phyloP scores from a whole-genome alignment of 2,329 filamentous ascomycete genomes.

The Balansia obtecta region DNA sequence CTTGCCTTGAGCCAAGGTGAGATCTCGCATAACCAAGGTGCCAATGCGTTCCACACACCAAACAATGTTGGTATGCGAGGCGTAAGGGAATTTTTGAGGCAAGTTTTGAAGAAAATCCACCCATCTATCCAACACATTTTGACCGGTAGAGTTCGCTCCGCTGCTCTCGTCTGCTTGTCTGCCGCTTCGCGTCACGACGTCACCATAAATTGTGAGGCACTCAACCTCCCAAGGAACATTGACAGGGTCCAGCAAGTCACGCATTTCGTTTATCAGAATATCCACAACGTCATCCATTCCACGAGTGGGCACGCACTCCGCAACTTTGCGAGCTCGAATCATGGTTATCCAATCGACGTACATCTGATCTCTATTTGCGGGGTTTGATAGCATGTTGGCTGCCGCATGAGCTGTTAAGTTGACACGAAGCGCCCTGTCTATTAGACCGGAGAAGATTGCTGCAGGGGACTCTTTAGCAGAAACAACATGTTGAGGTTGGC shows the following conservation, averaged over 20 bases:
- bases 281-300: slow-evolving; percentile 56
- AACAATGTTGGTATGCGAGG: slow-evolving; percentile 59
- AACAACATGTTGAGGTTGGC: slow-evolving; percentile 74
- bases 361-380: slow-evolving; percentile 88
- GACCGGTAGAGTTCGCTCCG: slow-evolving; percentile 25
- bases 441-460: slow-evolving; percentile 71
- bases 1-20: slow-evolving; percentile 65
- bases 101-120: slow-evolving; percentile 59
- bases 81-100: slow-evolving; percentile 60
- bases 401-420: slow-evolving; percentile 91
- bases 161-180: slow-evolving; percentile 20
- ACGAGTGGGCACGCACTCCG: slow-evolving; percentile 48
- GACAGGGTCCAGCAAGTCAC: slow-evolving; percentile 56
- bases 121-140: slow-evolving; percentile 69
- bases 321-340: slow-evolving; percentile 49
- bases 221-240: slow-evolving; percentile 54
- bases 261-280: slow-evolving; percentile 53
- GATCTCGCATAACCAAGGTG: slow-evolving; percentile 66
- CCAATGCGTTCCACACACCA: slow-evolving; percentile 66
- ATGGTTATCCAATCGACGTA: slow-evolving; percentile 77
- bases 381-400: slow-evolving; percentile 81
- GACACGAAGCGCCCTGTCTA: slow-evolving; percentile 79
- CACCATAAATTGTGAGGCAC: slow-evolving; percentile 46
- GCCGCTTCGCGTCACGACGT: slow-evolving; percentile 36
- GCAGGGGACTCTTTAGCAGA: slow-evolving; percentile 81